Evolutionary conservation across 345 rosid species (phyloP).

Genomic region (Salix brachista): DNA sequence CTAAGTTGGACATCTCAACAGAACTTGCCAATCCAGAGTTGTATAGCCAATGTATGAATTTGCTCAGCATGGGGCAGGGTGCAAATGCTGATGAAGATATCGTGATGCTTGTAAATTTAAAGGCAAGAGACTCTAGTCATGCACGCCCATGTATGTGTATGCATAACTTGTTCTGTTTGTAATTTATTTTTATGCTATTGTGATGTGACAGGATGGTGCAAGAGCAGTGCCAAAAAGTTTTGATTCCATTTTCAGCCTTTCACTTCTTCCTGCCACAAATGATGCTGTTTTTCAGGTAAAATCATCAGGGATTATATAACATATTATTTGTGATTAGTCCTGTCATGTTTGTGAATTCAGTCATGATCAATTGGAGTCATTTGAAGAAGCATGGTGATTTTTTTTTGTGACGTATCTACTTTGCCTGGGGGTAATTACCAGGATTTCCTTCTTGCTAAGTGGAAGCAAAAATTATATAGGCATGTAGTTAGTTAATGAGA

Average conservation of each 20-base stretch:
- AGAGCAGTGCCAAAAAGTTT: conserved; percentile 52
- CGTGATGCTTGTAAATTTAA: conserved; percentile 51
- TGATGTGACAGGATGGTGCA: conserved; percentile 58
- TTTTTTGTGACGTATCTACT: too few species aligned
- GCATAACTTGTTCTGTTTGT: not conserved
- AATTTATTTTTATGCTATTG: conserved; percentile 1
- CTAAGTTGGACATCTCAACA: conserved; percentile 76
- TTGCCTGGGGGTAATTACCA: not conserved
- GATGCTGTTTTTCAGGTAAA: conserved; percentile 69
- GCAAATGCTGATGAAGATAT: conserved; percentile 38
- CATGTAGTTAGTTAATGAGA: not conserved
- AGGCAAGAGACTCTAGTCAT: conserved; percentile 36
- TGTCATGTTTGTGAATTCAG: not conserved
- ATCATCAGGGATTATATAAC: not conserved
- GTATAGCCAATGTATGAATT: conserved; percentile 43
- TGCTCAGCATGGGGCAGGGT: conserved; percentile 34
- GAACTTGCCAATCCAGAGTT: conserved; percentile 71
- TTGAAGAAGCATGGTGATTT: not conserved
- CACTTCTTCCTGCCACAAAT: conserved; percentile 51
- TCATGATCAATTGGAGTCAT: not conserved
- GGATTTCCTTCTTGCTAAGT: too few species aligned
- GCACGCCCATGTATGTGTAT: not conserved
- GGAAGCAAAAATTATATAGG: not conserved
- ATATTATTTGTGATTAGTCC: not conserved
- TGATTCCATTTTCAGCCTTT: conserved; percentile 33